Evolutionary conservation across 1,284 basidiomycete species (phyloP), one percentile per base, ranked within the genome.

Genomic region (Ceratobasidium sp.): DNA sequence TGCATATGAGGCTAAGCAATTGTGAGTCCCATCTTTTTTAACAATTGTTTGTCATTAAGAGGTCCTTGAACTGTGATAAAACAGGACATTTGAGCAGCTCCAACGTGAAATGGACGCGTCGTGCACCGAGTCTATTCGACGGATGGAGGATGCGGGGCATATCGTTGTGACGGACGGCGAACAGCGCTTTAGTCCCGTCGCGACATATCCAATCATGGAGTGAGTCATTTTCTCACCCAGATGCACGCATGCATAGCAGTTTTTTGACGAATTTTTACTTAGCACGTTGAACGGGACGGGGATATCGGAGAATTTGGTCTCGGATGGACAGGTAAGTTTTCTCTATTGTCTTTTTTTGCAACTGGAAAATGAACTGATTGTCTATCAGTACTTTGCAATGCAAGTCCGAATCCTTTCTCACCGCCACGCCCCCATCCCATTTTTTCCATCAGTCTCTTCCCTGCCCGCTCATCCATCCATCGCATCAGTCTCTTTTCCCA

Each of bases 151-250:
- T 26, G 77, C 81, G 0, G 80, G 80, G 26, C 78, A 80, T 57
- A 74, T 79, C 9, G 70, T 79, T 56, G 73, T 81, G 4, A 79
- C 80, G 9, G 81, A 82, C 52, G 81, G 81, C 20, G 81, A 82
- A 64, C 81, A 82, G 71, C 59, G 81, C 1, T 67, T 78, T 23
- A 73, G 80, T 52, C 68, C 77, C 12, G 80, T 81, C 52, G 80
- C 81, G 56, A 82, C 80, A 10, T 82, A 81, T 62, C 81, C 81
- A 38, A 28, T 81, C 48, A 68, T 78, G 23, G 80, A 82, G 71
- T 74, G 28, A 28, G 69, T 71, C 23, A 44, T 62, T 56, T 28
- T 48, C 7, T 7, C 64, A n/a, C 17, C 64, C 33, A 46, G 3
- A 62, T 62, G 26, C 59, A 17, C 20, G 26, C 54, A 57, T 57